Base-by-base conservation (phyloP, 106 monocot species). In the Dioscorea alata region DNA sequence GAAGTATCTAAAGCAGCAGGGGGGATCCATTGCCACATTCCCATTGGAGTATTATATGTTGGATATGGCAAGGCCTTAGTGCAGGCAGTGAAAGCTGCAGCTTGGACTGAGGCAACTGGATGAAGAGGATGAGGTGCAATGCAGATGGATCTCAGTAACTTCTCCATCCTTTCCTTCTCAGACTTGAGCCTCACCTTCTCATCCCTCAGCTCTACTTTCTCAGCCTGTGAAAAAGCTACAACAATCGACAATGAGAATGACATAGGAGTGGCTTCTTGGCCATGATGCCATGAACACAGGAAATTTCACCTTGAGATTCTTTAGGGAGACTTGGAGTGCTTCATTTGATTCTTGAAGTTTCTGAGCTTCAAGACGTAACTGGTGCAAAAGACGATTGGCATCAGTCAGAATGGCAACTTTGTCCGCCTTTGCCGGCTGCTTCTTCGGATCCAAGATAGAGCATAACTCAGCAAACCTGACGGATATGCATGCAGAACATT, bases 21-120 rank as follows among this genome's bases (percentile, higher is more conserved):
- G 4, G 89, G 89, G 50, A 89, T 73, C 93, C 93, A 94, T 65
- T 84, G 93, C 93, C 93, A 94, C 70, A 87, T 82, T 8, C 81
- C 67, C 3, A 67, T 21, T 22, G 85, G 85, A 25, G 66, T 12
- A 12, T 51, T 52, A 34, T 79, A 86, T 59, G 17, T 81, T 8
- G 82, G 48, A 63, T 81, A 82, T 48, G 92, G 23, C 4, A 78
- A 16, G 10, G 75, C 50, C 63, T 88, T 92, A 60, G 19, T n/a
- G 68, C 33, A 49, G 35, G 68, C 23, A 2, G 63, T 34, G 25
- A 66, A 57, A 34, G 80, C 49, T 23, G 81, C 58, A 23, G 74
- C 32, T 57, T 79, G 48, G 32, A 74, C 64, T 31, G 86, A 25
- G 14, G 68, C 33, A 51, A 17, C 54, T 24, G 74, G 66, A 33